Percentiles rank a stretch among this genome's conserved stretches.
Evolutionary conservation across 192 early-diverging fungal genomes (phyloP).

Genomic region (Chytriomyces confervae): DNA sequence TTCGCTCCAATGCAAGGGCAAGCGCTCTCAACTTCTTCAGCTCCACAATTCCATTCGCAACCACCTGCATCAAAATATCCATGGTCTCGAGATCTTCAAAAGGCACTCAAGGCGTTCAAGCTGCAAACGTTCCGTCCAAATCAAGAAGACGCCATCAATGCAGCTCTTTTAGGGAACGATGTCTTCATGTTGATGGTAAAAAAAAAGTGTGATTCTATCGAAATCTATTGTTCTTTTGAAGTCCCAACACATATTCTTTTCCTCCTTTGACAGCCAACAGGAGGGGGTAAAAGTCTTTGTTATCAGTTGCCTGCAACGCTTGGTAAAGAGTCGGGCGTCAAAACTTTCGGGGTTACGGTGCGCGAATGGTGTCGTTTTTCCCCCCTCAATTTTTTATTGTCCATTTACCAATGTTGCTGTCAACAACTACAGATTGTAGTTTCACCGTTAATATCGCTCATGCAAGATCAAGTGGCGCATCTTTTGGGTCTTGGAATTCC

Average conservation of each 20-base stretch:
- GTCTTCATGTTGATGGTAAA: conserved; percentile 94
- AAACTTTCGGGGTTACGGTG: conserved; percentile 77
- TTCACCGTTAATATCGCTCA: conserved; percentile 93
- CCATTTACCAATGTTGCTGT: background rate
- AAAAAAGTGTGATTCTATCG: background rate
- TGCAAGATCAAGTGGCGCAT: conserved; percentile 90
- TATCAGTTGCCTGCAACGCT: conserved; percentile 87
- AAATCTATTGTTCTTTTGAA: background rate
- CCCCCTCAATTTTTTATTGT: background rate
- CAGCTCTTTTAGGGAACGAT: conserved; percentile 80
- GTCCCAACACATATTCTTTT: conserved; percentile 6
- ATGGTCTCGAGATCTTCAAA: conserved; percentile 76
- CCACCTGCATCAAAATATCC: conserved; percentile 44
- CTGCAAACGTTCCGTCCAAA: conserved; percentile 80
- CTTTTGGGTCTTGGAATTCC: conserved; percentile 68
- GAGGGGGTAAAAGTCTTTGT: conserved; percentile 95
- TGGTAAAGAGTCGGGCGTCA: conserved; percentile 48
- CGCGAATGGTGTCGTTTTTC: conserved; percentile 6
- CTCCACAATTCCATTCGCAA: no score
- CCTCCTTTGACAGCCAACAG: conserved; percentile 71
- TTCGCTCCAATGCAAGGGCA: no score
- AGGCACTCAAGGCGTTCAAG: conserved; percentile 73
- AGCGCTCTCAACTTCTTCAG: no score
- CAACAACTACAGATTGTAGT: conserved; percentile 64
- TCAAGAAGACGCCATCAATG: conserved; percentile 89